Conservation (phyloP, 2,329 filamentous ascomycete genomes). For the Clonostachys sp. region DNA sequence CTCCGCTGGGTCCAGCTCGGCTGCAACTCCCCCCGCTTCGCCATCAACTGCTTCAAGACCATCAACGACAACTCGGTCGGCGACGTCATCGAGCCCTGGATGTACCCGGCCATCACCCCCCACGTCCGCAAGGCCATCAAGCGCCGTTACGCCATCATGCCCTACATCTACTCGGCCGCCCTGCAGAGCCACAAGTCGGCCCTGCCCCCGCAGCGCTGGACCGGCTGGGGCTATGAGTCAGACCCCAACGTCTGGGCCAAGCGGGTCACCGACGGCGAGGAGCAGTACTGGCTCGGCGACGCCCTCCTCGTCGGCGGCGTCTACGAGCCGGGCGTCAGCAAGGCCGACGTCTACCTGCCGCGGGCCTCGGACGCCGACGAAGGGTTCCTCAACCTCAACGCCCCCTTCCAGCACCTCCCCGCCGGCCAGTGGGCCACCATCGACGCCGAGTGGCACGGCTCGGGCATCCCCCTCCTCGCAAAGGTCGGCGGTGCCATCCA, state of each 20-base stretch:
- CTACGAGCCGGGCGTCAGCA: conserved; percentile 52
- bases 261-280: conserved; percentile 56
- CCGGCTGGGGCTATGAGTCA: conserved; percentile 66
- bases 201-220: conserved; percentile 64
- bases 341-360: conserved; percentile 59
- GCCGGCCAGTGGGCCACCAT: conserved; percentile 32
- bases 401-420: conserved; percentile 52
- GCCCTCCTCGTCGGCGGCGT: conserved; percentile 62
- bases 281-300: conserved; percentile 71
- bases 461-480: conserved; percentile 31
- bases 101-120: conserved; percentile 64
- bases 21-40: conserved; percentile 64
- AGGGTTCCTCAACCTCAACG: conserved; percentile 59
- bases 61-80: conserved; percentile 61
- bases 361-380: conserved; percentile 44
- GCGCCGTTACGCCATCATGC: conserved; percentile 66
- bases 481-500: conserved; percentile 32
- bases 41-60: conserved; percentile 78
- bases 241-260: conserved; percentile 64
- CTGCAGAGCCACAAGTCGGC: conserved; percentile 58
- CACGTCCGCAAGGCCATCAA: conserved; percentile 62
- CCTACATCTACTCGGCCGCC: conserved; percentile 64
- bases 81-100: conserved; percentile 74
- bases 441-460: conserved; percentile 34
- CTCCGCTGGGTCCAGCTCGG: conserved; percentile 72